phyloP scores from a whole-genome alignment of 2,329 filamentous ascomycete species.

The Exophiala aquamarina region DNA sequence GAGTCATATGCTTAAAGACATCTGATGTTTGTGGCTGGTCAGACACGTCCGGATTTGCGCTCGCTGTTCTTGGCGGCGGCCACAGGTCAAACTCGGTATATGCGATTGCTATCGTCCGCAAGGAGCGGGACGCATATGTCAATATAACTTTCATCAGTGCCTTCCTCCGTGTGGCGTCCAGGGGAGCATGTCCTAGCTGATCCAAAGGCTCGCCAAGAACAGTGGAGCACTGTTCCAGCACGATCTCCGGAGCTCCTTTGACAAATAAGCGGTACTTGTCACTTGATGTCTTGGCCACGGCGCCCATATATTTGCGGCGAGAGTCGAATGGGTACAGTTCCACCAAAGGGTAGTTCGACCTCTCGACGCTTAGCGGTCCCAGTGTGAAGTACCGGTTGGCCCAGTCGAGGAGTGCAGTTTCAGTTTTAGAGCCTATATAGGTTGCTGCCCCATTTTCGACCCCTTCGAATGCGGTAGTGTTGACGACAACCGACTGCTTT shows the following conservation, averaged over 20 bases:
- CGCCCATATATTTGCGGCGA: conserved; percentile 67
- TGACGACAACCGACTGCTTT: conserved; percentile 65
- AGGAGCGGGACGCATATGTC: conserved; percentile 73
- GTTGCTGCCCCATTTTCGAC: conserved; percentile 59
- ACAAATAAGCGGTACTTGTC: conserved; percentile 58
- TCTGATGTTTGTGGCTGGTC: conserved; percentile 65
- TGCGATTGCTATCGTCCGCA: conserved; percentile 80
- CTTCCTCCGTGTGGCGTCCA: conserved; percentile 59
- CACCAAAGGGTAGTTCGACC: conserved; percentile 60
- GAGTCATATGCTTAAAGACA: conserved; percentile 66
- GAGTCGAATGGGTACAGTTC: conserved; percentile 62
- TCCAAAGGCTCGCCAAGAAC: too few relatives aligned
- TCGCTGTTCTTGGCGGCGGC: conserved; percentile 68
- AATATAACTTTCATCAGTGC: conserved; percentile 68
- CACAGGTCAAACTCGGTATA: conserved; percentile 83
- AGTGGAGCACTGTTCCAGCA: conserved; percentile 48
- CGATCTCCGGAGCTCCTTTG: conserved; percentile 54
- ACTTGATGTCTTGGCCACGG: conserved; percentile 57
- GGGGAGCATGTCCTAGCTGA: conserved; percentile 53
- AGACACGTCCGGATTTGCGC: conserved; percentile 57
- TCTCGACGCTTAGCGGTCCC: conserved; percentile 59
- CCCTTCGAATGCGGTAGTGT: conserved; percentile 69
- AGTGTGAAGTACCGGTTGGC: conserved; percentile 66
- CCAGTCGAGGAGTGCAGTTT: conserved; percentile 72
- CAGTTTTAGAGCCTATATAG: conserved; percentile 76